Conservation (phyloP, 257 asterid species). For the Ilex aquifolium region DNA sequence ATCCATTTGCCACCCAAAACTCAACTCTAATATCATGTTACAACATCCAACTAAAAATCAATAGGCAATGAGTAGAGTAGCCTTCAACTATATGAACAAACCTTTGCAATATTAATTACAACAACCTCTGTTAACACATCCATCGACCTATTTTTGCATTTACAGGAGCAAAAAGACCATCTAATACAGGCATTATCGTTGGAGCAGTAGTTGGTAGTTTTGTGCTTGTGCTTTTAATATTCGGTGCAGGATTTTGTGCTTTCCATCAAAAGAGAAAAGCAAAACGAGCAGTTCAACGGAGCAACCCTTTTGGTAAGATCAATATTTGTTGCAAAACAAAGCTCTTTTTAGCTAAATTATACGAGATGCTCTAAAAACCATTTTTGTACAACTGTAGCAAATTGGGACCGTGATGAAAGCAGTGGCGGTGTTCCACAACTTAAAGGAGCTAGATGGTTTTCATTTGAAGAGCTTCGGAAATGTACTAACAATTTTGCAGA, state of each 20-base stretch:
- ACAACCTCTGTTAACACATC: too few relatives aligned
- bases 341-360: not conserved
- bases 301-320: slow-evolving; percentile 70
- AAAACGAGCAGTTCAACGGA: slow-evolving; percentile 31
- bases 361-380: not conserved
- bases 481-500: slow-evolving; percentile 66
- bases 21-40: too few relatives aligned
- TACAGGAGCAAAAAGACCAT: slow-evolving; percentile 46
- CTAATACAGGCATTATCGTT: slow-evolving; percentile 43
- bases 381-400: slow-evolving; percentile 42
- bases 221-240: slow-evolving; percentile 36
- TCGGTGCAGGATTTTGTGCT: slow-evolving; percentile 55
- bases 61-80: too few relatives aligned
- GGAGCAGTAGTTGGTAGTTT: slow-evolving; percentile 59
- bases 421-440: slow-evolving; percentile 78
- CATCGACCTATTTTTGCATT: too few relatives aligned
- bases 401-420: slow-evolving; percentile 61
- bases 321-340: slow-evolving; percentile 6
- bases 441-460: slow-evolving; percentile 76
- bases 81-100: too few relatives aligned
- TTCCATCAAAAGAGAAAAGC: slow-evolving; percentile 46
- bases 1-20: too few relatives aligned
- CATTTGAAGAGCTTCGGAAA: slow-evolving; percentile 68
- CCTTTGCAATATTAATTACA: too few relatives aligned
- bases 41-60: too few relatives aligned